Evolutionary conservation across 2,329 filamentous ascomycete genomes (phyloP).

Genomic region (Aspergillus fructus): DNA sequence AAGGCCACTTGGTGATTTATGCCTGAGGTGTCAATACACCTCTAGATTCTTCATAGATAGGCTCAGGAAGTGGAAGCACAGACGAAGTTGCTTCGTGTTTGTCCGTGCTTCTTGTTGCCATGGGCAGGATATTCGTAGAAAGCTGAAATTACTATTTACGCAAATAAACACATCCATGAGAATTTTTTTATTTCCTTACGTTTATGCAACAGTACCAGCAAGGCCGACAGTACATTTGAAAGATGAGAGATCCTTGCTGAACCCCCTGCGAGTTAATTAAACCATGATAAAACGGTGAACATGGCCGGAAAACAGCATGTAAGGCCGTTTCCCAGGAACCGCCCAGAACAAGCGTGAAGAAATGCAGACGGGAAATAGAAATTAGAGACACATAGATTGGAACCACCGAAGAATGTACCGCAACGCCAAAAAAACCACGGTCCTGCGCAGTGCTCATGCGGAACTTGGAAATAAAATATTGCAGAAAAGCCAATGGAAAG

Average conservation of each 20-base stretch:
- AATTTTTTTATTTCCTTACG: conserved; percentile 3
- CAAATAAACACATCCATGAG: neutral
- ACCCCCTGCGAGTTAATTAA: conserved; percentile 1
- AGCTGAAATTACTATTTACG: neutral
- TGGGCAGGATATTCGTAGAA: too few relatives aligned
- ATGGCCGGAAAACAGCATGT: conserved; percentile 1
- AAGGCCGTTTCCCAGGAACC: conserved; percentile 19
- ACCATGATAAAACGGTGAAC: conserved; percentile 6
- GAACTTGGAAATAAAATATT: conserved; percentile 8
- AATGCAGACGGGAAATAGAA: conserved; percentile 6
- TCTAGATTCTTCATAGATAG: neutral
- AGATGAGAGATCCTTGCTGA: neutral
- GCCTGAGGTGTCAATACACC: neutral
- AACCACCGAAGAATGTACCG: conserved; percentile 16
- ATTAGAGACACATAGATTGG: conserved; percentile 8
- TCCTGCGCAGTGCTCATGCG: conserved; percentile 25
- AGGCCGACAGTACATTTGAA: conserved; percentile 1
- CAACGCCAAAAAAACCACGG: conserved; percentile 26
- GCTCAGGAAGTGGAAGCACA: too few relatives aligned
- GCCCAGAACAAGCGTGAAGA: neutral
- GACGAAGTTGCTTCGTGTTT: too few relatives aligned
- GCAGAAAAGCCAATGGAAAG: neutral
- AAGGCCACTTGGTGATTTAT: neutral
- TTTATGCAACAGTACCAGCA: conserved; percentile 6
- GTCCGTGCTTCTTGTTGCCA: too few relatives aligned